Percentiles rank a stretch among this genome's conserved stretches.
phyloP scores from a whole-genome alignment of 75 land plant species.

The Sequoia sempervirens region DNA sequence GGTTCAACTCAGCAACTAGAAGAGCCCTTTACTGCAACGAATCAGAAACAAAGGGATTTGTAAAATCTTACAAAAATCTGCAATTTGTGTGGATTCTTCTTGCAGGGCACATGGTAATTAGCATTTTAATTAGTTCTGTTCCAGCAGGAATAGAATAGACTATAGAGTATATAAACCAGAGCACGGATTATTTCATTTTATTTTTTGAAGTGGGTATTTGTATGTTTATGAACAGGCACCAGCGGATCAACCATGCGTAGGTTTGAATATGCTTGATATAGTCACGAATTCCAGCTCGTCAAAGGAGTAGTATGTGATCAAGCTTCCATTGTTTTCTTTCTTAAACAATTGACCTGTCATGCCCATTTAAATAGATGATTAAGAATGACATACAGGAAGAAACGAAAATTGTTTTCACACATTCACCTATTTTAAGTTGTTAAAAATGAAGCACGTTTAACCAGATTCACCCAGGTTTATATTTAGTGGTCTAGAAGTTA shows the following conservation, averaged over 20 bases:
- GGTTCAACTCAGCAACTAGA: conserved; percentile 33
- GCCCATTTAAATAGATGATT: background rate
- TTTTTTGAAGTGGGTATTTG: background rate
- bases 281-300: conserved; percentile 33
- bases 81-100: conserved; percentile 78
- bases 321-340: no score
- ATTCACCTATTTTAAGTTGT: background rate
- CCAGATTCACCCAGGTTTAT: background rate
- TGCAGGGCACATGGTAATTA: conserved; percentile 84
- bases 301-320: no score
- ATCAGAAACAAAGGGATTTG: conserved; percentile 49
- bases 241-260: conserved; percentile 50
- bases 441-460: background rate
- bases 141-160: background rate
- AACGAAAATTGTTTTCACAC: background rate
- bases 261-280: conserved; percentile 45
- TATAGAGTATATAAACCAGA: background rate
- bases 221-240: conserved; percentile 40
- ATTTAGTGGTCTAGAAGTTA: background rate
- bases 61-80: conserved; percentile 58
- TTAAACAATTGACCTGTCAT: background rate
- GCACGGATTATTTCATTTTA: background rate
- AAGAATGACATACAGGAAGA: background rate
- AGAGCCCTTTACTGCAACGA: conserved; percentile 49
- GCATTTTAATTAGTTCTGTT: conserved; percentile 9